Conservation (phyloP, 2,329 filamentous ascomycete species). For the Fusarium circinatum region DNA sequence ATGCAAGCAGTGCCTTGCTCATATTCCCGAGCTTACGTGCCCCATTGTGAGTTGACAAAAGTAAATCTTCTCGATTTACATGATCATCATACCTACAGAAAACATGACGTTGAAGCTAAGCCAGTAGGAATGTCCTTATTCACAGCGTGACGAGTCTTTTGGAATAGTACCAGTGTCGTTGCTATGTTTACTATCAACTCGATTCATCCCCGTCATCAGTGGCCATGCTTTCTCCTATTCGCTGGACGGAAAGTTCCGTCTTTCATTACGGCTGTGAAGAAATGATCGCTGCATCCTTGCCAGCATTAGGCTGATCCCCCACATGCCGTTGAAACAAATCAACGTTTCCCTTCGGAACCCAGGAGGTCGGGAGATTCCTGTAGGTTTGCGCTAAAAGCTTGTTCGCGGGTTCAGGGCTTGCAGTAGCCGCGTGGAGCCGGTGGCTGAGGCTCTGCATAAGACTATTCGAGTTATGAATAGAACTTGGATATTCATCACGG, state of each 20-base stretch:
- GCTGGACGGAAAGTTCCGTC: not conserved
- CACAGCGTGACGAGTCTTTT: not conserved
- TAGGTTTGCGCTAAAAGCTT: not conserved
- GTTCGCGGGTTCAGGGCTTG: not conserved
- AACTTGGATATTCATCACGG: rapidly evolving
- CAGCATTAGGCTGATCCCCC: not conserved
- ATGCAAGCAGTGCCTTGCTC: not conserved
- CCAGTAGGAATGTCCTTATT: not conserved
- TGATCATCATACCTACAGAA: not conserved
- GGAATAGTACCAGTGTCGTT: not conserved
- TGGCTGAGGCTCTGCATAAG: not conserved
- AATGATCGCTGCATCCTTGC: not conserved
- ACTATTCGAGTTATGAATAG: not conserved
- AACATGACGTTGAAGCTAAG: not conserved
- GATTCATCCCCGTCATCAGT: not conserved
- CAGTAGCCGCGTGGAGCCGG: not conserved
- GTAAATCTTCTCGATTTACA: not conserved
- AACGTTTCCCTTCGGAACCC: not conserved
- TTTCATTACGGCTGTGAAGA: not conserved
- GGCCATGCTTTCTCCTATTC: not conserved
- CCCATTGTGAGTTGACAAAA: not conserved
- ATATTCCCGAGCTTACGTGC: not conserved
- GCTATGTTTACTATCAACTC: not conserved
- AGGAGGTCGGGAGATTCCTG: not conserved
- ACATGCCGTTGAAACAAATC: not conserved